Evolutionary conservation across 805 yeast species (phyloP).

Genomic region (Jamesozyma rosinii): DNA sequence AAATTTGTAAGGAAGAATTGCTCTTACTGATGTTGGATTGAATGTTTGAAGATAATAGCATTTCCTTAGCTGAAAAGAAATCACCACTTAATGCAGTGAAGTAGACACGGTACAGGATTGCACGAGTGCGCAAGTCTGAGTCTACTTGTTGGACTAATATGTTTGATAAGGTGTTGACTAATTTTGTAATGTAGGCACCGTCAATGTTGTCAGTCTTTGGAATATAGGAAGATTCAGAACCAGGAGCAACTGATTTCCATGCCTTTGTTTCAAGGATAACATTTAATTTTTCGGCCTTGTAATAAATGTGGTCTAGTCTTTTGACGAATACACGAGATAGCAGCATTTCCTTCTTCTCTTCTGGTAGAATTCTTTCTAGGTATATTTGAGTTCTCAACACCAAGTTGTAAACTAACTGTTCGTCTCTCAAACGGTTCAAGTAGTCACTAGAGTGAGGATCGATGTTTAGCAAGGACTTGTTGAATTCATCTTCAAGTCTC

Average conservation of each 20-base stretch:
- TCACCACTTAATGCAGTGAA: constrained; percentile 84
- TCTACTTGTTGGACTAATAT: constrained; percentile 60
- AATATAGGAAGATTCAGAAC: constrained; percentile 22
- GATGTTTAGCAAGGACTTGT: constrained; percentile 72
- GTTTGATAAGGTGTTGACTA: constrained; percentile 57
- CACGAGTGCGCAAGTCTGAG: constrained; percentile 66
- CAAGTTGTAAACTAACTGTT: constrained; percentile 61
- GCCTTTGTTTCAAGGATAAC: constrained; percentile 58
- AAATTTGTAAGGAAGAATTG: constrained; percentile 78
- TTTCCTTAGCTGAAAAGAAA: constrained; percentile 76
- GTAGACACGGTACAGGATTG: constrained; percentile 77
- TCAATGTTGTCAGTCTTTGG: constrained; percentile 22
- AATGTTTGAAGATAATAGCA: constrained; percentile 77
- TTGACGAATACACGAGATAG: constrained; percentile 68
- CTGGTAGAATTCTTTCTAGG: constrained; percentile 55
- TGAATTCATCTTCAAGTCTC: constrained; percentile 90
- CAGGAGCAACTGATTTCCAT: constrained; percentile 46
- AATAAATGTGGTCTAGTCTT: constrained; percentile 87
- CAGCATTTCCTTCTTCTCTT: constrained; percentile 41
- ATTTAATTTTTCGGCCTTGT: constrained; percentile 75
- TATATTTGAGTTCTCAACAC: constrained; percentile 81
- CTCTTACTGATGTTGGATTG: constrained; percentile 66
- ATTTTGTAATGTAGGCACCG: constrained; percentile 39
- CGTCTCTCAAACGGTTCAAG: constrained; percentile 82
- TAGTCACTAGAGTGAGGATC: constrained; percentile 96